phyloP scores from a whole-genome alignment of 306 rosid species.

The Luffa acutangula region DNA sequence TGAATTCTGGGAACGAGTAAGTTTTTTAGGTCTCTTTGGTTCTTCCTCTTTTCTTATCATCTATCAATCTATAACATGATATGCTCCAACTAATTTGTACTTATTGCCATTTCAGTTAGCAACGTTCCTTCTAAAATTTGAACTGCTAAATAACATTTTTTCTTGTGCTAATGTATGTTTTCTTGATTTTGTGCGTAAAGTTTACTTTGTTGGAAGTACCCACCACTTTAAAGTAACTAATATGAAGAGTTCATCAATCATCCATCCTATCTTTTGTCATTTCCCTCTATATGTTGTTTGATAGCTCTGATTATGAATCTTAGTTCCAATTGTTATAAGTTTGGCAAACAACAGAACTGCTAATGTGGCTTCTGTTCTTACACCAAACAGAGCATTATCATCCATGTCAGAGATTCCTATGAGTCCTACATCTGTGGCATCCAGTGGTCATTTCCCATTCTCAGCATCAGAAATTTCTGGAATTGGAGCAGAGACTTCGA shows the following conservation, averaged over 20 bases:
- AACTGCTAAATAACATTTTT: background rate
- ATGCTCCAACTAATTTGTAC: background rate
- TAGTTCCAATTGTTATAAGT: conserved; percentile 30
- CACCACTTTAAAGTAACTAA: background rate
- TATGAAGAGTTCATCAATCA: background rate
- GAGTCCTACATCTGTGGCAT: conserved; percentile 93
- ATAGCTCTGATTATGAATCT: background rate
- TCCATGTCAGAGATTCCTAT: conserved; percentile 78
- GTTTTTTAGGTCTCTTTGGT: conserved; percentile 10
- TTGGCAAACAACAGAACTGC: conserved; percentile 60
- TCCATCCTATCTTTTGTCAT: background rate
- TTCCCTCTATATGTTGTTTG: background rate
- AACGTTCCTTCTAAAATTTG: background rate
- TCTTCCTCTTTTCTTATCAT: background rate
- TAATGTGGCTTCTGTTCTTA: conserved; percentile 42
- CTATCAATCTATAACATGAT: background rate
- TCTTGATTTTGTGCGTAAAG: background rate
- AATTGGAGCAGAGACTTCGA: conserved; percentile 72
- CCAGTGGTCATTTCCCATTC: conserved; percentile 97
- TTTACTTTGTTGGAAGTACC: background rate
- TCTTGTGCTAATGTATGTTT: background rate
- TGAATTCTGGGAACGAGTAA: conserved; percentile 79
- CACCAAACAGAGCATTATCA: conserved; percentile 51
- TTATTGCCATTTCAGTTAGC: background rate
- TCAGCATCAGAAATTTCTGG: conserved; percentile 86